These are phyloP conservation scores for Plectosphaerella sp. DNA, from an alignment of 2,329 filamentous ascomycete genomes.

Conservation along the genomic window DNA sequence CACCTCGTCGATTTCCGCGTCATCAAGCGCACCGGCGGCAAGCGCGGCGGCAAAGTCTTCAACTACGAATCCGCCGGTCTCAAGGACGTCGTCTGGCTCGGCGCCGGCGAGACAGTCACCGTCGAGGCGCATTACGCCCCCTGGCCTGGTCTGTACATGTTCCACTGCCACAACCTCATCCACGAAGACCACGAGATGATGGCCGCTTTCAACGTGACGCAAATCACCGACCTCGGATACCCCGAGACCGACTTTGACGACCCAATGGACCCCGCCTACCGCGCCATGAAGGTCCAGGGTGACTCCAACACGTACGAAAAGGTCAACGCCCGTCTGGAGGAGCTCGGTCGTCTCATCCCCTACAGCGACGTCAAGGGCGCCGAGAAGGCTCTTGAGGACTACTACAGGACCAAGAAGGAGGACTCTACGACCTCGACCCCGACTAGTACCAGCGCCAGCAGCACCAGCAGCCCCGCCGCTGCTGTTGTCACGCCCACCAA, in stretches of 20 bases:
- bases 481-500: neutral
- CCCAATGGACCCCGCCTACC: conserved; percentile 30
- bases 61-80: conserved; percentile 44
- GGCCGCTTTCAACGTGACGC: conserved; percentile 37
- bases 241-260: conserved; percentile 29
- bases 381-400: conserved; percentile 21
- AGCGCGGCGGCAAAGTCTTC: conserved; percentile 25
- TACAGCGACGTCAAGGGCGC: conserved; percentile 27
- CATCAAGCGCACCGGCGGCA: conserved; percentile 37
- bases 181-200: conserved; percentile 40
- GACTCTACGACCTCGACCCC: neutral
- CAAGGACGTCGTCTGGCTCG: conserved; percentile 50
- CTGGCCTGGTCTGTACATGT: conserved; percentile 45
- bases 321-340: conserved; percentile 22
- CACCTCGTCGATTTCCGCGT: conserved; percentile 51
- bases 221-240: conserved; percentile 29
- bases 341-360: conserved; percentile 24
- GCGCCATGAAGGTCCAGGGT: conserved; percentile 20
- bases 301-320: conserved; percentile 19
- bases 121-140: conserved; percentile 46
- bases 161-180: conserved; percentile 38
- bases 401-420: conserved; percentile 18
- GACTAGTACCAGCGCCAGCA: neutral
- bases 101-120: conserved; percentile 37
- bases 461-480: neutral